These are phyloP conservation scores for Petrea volubilis DNA, from an alignment of 257 asterid genomes.

Conservation along the genomic window DNA sequence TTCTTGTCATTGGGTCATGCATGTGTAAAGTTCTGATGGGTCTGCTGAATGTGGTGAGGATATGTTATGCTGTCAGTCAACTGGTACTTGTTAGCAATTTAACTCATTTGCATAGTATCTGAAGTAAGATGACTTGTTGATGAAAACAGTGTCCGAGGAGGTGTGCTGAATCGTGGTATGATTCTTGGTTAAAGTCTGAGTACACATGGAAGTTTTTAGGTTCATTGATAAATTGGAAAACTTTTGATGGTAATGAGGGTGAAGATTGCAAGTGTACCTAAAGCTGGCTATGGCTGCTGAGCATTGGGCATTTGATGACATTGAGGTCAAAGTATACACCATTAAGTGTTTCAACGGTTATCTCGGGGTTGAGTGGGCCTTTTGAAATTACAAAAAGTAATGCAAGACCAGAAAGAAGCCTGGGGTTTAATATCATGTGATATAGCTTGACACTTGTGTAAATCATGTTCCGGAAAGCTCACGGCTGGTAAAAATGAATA, in stretches of 20 bases:
- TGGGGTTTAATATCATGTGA: slow-evolving; percentile 4
- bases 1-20: slow-evolving; percentile 27
- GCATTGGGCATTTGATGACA: slow-evolving; percentile 16
- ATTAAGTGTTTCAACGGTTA: slow-evolving; percentile 14
- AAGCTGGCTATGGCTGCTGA: not conserved
- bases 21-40: slow-evolving; percentile 27
- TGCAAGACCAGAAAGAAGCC: slow-evolving; percentile 23
- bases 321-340: not conserved
- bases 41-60: slow-evolving; percentile 25
- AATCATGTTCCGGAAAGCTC: slow-evolving; percentile 12
- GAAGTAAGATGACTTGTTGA: slow-evolving; percentile 21
- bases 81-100: slow-evolving; percentile 15
- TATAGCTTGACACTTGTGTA: slow-evolving; percentile 17
- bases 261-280: slow-evolving; percentile 28
- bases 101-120: slow-evolving; percentile 29
- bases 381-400: not conserved
- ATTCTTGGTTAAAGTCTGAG: slow-evolving; percentile 21
- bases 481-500: slow-evolving; percentile 23
- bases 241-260: slow-evolving; percentile 7
- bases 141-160: slow-evolving; percentile 16
- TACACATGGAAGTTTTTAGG: slow-evolving; percentile 21
- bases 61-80: slow-evolving; percentile 21
- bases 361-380: slow-evolving; percentile 14
- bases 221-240: slow-evolving; percentile 21
- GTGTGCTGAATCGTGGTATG: slow-evolving; percentile 27